Percentiles rank a stretch among this genome's conserved stretches.
These are phyloP conservation scores for Pistacia integerrima DNA, from an alignment of 345 rosid genomes.

Conservation along the genomic window DNA sequence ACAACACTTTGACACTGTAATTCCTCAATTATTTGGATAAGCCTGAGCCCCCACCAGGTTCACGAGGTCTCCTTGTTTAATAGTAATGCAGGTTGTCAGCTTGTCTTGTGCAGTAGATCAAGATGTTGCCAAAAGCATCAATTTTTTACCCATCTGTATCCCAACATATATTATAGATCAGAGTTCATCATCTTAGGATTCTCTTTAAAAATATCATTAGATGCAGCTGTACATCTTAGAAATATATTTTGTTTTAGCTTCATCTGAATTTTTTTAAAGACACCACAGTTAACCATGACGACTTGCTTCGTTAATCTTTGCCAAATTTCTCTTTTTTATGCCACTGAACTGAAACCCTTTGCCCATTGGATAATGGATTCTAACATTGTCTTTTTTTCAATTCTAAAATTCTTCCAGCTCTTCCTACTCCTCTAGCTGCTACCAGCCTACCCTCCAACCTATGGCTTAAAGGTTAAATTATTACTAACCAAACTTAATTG, in stretches of 20 bases:
- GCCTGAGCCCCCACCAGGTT: conserved; percentile 9
- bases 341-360: too few species aligned
- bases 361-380: too few species aligned
- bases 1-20: not conserved
- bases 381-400: too few species aligned
- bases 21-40: not conserved
- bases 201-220: not conserved
- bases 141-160: not conserved
- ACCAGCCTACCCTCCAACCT: too few species aligned
- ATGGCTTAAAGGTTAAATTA: too few species aligned
- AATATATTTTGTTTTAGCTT: not conserved
- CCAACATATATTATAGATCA: not conserved
- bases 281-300: too few species aligned
- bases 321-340: not conserved
- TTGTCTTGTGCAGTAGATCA: not conserved
- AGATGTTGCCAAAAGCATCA: not conserved
- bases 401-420: too few species aligned
- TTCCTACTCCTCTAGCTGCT: too few species aligned
- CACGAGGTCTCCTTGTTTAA: conserved; percentile 9
- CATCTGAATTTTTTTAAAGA: not conserved
- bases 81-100: not conserved
- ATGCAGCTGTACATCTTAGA: not conserved
- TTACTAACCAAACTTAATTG: too few species aligned
- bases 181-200: not conserved
- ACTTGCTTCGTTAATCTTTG: not conserved